phyloP scores from a whole-genome alignment of 345 rosid species.

The Kernera saxatilis region DNA sequence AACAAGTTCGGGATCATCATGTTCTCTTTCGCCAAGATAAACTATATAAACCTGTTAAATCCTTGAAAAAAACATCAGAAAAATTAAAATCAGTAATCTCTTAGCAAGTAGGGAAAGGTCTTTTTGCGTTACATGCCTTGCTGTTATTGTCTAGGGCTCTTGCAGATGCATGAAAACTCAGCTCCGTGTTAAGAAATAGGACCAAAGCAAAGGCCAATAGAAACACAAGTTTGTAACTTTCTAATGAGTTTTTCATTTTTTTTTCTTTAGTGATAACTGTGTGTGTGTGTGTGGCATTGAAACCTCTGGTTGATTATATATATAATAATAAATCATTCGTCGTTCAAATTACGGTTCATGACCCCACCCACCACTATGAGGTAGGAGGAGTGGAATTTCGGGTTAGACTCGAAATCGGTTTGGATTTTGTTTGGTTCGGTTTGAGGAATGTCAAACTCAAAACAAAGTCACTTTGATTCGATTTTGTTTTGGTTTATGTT shows the following conservation, averaged over 20 bases:
- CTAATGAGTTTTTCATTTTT: constrained; percentile 6
- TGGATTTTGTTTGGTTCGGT: neutral
- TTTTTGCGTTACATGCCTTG: neutral
- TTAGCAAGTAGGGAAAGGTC: neutral
- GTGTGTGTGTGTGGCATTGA: neutral
- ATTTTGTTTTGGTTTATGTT: neutral
- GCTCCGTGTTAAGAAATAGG: neutral
- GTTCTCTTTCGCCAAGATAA: constrained; percentile 41
- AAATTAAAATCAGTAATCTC: neutral
- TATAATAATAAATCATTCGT: neutral
- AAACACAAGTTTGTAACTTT: constrained; percentile 5
- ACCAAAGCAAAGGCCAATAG: neutral
- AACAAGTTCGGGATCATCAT: constrained; percentile 34
- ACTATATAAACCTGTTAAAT: constrained; percentile 34
- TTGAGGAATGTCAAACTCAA: neutral
- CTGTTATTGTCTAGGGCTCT: neutral
- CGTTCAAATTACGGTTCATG: neutral
- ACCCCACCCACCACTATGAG: too few relatives aligned
- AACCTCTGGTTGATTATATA: neutral
- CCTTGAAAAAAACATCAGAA: neutral
- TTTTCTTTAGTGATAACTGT: constrained; percentile 8
- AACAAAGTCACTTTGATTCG: neutral
- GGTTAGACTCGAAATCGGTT: neutral
- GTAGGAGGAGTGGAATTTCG: neutral
- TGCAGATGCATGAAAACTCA: neutral